phyloP scores from a whole-genome alignment of 2,329 filamentous ascomycete genomes.

The Aspergillus brunneoviolaceus region DNA sequence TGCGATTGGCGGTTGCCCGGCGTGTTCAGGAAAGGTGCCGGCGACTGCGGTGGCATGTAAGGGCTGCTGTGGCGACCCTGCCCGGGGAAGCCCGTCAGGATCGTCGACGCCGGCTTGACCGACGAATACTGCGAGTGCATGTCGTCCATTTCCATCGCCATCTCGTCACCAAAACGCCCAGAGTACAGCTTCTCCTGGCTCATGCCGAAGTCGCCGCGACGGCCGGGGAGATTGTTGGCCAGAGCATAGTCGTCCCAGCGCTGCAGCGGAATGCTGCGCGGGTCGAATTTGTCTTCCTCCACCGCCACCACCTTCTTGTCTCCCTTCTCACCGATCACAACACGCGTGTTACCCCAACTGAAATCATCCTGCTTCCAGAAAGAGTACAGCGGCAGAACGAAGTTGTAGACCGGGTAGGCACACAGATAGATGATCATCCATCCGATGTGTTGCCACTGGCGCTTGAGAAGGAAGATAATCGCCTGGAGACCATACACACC shows the following conservation, averaged over 20 bases:
- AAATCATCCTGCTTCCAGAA: slow-evolving; percentile 99
- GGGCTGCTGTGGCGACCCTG: slow-evolving; percentile 55
- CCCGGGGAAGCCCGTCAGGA: slow-evolving; percentile 78
- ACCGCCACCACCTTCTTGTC: slow-evolving; percentile 86
- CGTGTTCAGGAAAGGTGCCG: slow-evolving; percentile 64
- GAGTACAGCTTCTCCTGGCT: slow-evolving; percentile 63
- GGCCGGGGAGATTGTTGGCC: slow-evolving; percentile 83
- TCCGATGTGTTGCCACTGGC: slow-evolving; percentile 96
- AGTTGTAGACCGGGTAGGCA: slow-evolving; percentile 92
- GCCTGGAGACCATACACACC: slow-evolving; percentile 94
- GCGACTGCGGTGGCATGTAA: slow-evolving; percentile 82
- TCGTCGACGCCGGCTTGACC: slow-evolving; percentile 78
- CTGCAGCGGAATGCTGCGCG: slow-evolving; percentile 87
- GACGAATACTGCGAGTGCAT: slow-evolving; percentile 96
- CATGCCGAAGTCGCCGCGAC: slow-evolving; percentile 66
- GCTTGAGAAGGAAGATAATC: slow-evolving; percentile 92
- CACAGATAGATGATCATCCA: slow-evolving; percentile 89
- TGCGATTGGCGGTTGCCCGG: slow-evolving; percentile 62
- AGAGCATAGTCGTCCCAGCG: slow-evolving; percentile 96
- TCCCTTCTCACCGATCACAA: slow-evolving; percentile 93
- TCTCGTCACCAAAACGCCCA: slow-evolving; percentile 67
- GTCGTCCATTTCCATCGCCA: slow-evolving; percentile 91
- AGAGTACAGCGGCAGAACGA: slow-evolving; percentile 88
- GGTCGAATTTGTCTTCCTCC: slow-evolving; percentile 81
- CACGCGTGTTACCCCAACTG: slow-evolving; percentile 96